Evolutionary conservation across 345 rosid species (phyloP).

Genomic region (Lumnitzera racemosa): DNA sequence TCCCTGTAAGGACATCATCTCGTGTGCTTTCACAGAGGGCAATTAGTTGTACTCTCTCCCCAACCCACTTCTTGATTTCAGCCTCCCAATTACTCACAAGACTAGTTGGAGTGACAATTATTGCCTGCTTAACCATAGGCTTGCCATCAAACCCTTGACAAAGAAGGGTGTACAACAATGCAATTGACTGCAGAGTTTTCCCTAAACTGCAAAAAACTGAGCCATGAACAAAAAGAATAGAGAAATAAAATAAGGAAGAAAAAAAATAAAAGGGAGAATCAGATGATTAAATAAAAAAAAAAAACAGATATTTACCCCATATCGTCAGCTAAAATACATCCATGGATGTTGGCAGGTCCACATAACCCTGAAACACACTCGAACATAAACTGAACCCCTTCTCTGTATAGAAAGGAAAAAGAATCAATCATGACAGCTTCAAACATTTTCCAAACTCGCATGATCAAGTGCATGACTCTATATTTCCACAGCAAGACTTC

Average conservation of each 20-base stretch:
- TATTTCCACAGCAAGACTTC: too few relatives aligned
- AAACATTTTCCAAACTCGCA: too few relatives aligned
- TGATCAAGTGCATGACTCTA: too few relatives aligned
- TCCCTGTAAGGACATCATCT: constrained; percentile 89
- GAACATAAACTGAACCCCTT: constrained; percentile 98
- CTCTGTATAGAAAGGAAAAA: constrained; percentile 42
- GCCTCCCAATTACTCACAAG: constrained; percentile 99
- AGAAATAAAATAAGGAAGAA: constrained; percentile 3
- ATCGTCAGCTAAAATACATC: constrained; percentile 98
- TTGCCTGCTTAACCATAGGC: constrained; percentile 89
- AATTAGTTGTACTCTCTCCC: constrained; percentile 77
- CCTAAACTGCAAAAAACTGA: constrained; percentile 68
- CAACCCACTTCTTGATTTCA: constrained; percentile 92
- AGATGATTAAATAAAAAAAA: neutral
- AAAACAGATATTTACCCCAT: constrained; percentile 69
- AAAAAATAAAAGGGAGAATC: neutral
- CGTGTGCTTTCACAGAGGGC: constrained; percentile 95
- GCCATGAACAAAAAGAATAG: constrained; percentile 1
- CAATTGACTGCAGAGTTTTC: constrained; percentile 93
- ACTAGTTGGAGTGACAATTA: constrained; percentile 96
- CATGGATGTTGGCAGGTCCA: constrained; percentile 45
- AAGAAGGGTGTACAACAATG: constrained; percentile 81
- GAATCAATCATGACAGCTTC: too few relatives aligned
- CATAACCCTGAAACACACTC: constrained; percentile 82
- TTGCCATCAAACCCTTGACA: constrained; percentile 87